Evolutionary conservation across 495 filamentous ascomycete species (phyloP).

Genomic region (Penicillium diatomitis): DNA sequence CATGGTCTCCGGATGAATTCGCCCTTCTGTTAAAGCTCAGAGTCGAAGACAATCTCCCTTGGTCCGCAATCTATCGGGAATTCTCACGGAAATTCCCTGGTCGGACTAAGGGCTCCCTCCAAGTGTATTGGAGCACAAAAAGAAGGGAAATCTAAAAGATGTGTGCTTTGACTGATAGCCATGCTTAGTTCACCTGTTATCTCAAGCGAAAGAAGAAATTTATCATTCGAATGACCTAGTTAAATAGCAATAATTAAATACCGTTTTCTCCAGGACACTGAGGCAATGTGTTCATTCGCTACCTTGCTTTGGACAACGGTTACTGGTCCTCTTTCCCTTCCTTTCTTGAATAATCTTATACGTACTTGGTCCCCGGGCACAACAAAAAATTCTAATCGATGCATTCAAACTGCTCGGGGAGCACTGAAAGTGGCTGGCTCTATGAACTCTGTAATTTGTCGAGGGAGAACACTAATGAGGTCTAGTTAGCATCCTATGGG

Average conservation of each 20-base stretch:
- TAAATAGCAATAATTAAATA: background rate
- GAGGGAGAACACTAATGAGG: background rate
- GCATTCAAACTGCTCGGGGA: background rate
- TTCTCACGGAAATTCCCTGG: background rate
- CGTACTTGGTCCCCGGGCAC: background rate
- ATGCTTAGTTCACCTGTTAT: background rate
- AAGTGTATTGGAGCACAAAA: slow-evolving; percentile 1
- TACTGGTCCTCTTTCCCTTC: background rate
- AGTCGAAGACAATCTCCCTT: background rate
- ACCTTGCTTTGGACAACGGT: background rate
- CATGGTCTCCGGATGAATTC: background rate
- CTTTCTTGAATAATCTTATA: background rate
- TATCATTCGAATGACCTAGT: background rate
- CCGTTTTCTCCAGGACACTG: background rate
- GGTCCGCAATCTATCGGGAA: background rate
- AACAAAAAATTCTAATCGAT: background rate
- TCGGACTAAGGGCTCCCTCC: background rate
- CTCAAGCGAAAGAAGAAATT: background rate
- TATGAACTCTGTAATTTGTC: background rate
- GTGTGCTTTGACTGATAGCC: background rate
- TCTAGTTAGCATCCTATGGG: background rate
- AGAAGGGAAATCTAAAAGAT: background rate
- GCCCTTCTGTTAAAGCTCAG: background rate
- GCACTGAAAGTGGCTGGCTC: background rate
- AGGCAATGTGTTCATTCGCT: background rate